Conservation (phyloP, 306 rosid genomes). For the Hippophae rhamnoides region DNA sequence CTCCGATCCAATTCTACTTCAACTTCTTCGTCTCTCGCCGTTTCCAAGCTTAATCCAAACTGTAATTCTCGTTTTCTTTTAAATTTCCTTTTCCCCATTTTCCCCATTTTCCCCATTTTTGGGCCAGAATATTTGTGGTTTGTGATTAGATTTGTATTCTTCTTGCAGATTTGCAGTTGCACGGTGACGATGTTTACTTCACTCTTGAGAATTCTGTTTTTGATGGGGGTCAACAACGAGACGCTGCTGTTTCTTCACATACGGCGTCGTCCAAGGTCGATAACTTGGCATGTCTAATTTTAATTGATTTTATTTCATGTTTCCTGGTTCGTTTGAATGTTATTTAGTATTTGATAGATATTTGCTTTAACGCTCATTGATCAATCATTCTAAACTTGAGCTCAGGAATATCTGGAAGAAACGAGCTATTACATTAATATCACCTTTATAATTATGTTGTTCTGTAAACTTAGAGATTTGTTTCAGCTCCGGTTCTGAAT, state of each 20-base stretch:
- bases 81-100: background rate
- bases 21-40: constrained; percentile 25
- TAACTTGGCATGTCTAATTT: background rate
- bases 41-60: constrained; percentile 49
- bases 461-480: too few species aligned
- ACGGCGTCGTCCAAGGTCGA: constrained; percentile 44
- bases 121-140: background rate
- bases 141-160: constrained; percentile 1
- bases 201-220: constrained; percentile 44
- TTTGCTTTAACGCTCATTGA: too few species aligned
- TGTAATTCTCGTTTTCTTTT: constrained; percentile 27
- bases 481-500: too few species aligned
- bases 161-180: constrained; percentile 60
- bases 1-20: constrained; percentile 33
- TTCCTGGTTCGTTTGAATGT: background rate
- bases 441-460: too few species aligned
- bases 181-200: constrained; percentile 75
- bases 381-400: too few species aligned
- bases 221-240: constrained; percentile 41
- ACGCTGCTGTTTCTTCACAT: constrained; percentile 25
- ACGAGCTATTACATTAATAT: too few species aligned
- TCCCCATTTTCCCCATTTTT: too few species aligned
- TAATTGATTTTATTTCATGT: background rate
- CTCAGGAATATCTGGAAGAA: too few species aligned
- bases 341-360: background rate